These are phyloP conservation scores for Fusarium tanahbumbuense DNA, from an alignment of 2,329 filamentous ascomycete species.

Conservation along the genomic window DNA sequence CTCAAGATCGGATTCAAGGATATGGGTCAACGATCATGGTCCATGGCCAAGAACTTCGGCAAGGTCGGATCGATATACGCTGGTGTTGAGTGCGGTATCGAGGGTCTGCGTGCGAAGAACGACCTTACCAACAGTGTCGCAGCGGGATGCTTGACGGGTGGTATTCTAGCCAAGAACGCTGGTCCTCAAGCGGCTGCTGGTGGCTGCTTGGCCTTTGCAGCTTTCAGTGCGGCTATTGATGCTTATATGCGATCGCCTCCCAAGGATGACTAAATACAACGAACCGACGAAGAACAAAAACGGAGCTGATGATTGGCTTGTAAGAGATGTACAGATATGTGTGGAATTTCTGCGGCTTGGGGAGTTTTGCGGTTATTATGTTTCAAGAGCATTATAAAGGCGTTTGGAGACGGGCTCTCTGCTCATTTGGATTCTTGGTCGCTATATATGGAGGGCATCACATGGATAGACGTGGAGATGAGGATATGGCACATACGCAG, in stretches of 20 bases:
- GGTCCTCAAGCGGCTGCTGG: constrained; percentile 89
- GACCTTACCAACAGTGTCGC: constrained; percentile 88
- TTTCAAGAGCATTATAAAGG: constrained; percentile 50
- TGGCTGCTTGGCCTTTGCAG: constrained; percentile 93
- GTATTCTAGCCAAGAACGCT: constrained; percentile 84
- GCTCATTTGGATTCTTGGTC: constrained; percentile 44
- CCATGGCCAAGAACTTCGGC: constrained; percentile 93
- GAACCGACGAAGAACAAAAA: constrained; percentile 2
- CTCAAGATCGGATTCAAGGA: constrained; percentile 89
- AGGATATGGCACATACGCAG: constrained; percentile 33
- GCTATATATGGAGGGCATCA: constrained; percentile 5
- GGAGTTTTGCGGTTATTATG: constrained; percentile 46
- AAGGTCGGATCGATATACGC: constrained; percentile 91
- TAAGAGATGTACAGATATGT: constrained; percentile 37
- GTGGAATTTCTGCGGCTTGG: constrained; percentile 32
- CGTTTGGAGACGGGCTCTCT: constrained; percentile 48
- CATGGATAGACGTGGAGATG: constrained; percentile 21
- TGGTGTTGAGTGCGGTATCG: constrained; percentile 95
- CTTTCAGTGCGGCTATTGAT: constrained; percentile 92
- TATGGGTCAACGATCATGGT: constrained; percentile 87
- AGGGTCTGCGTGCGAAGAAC: constrained; percentile 92
- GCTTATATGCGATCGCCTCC: constrained; percentile 88
- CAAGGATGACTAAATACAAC: constrained; percentile 63
- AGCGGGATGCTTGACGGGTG: constrained; percentile 91
- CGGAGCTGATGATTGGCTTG: constrained; percentile 9